These are phyloP conservation scores for Aspergillus proliferans DNA, from an alignment of 2,329 filamentous ascomycete species.

Conservation along the genomic window DNA sequence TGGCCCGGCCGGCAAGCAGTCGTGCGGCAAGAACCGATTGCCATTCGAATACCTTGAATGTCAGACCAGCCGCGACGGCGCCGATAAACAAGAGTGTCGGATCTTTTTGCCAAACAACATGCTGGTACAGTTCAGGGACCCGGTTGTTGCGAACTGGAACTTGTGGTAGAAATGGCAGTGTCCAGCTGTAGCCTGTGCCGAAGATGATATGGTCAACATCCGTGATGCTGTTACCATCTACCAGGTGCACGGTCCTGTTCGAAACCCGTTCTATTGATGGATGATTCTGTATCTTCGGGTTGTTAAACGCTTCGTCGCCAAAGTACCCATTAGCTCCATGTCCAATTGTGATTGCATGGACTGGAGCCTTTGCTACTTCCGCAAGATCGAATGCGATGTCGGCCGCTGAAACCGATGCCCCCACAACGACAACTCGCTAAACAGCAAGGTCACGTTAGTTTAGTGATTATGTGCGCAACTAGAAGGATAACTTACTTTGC, in stretches of 20 bases:
- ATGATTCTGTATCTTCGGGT: neutral
- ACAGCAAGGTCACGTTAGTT: neutral
- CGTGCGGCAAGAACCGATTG: neutral
- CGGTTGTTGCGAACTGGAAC: conserved; percentile 24
- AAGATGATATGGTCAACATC: conserved; percentile 56
- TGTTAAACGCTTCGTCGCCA: neutral
- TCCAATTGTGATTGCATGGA: neutral
- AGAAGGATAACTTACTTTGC: neutral
- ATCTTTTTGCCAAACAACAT: conserved; percentile 13
- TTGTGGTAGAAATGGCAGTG: conserved; percentile 50
- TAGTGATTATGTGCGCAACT: neutral
- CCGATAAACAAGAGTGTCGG: conserved; percentile 18
- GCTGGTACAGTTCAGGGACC: conserved; percentile 14
- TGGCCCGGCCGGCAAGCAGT: neutral
- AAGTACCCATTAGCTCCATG: neutral
- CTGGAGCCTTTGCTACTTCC: neutral
- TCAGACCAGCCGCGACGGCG: conserved; percentile 41
- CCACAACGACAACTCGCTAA: neutral
- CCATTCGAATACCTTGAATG: conserved; percentile 43
- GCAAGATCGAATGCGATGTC: neutral
- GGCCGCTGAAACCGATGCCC: neutral
- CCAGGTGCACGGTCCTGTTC: neutral
- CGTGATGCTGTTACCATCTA: neutral
- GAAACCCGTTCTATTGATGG: neutral
- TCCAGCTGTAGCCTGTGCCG: conserved; percentile 58